phyloP scores from a whole-genome alignment of 2,329 filamentous ascomycete genomes.

The Colletotrichum sp. region DNA sequence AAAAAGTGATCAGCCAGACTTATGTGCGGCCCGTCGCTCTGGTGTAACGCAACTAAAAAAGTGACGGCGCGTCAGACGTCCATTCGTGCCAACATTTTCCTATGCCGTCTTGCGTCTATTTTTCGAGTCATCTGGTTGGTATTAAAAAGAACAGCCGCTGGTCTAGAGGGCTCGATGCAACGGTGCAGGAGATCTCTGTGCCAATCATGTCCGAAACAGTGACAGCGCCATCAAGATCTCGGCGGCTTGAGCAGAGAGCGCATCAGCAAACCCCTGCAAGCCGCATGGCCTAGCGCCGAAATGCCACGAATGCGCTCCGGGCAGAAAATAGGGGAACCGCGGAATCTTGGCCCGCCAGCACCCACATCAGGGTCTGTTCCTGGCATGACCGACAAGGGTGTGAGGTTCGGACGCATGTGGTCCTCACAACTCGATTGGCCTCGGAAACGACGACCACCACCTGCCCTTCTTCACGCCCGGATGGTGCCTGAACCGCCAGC shows the following conservation, averaged over 20 bases:
- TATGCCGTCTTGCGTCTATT: not conserved
- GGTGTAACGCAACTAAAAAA: not conserved
- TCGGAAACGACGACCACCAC: not conserved
- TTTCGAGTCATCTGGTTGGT: not conserved
- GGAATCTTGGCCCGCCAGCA: not conserved
- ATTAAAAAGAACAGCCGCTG: not conserved
- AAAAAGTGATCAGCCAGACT: not conserved
- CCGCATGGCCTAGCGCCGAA: conserved; percentile 8
- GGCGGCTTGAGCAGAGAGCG: not conserved
- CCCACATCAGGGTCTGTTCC: not conserved
- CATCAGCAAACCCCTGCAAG: not conserved
- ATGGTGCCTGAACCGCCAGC: conserved; percentile 6
- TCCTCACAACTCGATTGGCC: not conserved
- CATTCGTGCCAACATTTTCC: not conserved
- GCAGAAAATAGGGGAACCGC: not conserved
- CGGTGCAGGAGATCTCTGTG: conserved; percentile 1
- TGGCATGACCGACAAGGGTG: not conserved
- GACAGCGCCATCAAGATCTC: conserved; percentile 19
- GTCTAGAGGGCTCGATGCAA: not conserved
- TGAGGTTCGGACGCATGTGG: not conserved
- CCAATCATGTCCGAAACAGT: conserved; percentile 6
- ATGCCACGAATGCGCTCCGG: not conserved
- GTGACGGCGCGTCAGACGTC: not conserved
- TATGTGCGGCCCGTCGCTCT: not conserved
- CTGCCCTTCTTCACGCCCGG: not conserved